Conservation (phyloP, 768 basidiomycete genomes). For the Neoboletus brunneissimus region DNA sequence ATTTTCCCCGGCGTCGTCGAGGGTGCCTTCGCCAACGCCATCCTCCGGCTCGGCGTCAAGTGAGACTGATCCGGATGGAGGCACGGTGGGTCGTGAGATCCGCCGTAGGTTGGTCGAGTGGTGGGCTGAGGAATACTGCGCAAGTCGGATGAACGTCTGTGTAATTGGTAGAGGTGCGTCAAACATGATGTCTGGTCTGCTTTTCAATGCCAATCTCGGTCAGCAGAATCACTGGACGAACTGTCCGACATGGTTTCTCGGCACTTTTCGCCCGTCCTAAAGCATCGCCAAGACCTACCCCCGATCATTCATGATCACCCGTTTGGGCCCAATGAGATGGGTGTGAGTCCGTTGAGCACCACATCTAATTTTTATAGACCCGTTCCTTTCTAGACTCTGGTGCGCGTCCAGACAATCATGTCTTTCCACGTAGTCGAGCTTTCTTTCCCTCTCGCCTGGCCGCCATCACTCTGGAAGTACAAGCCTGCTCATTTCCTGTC, state of each 20-base stretch:
- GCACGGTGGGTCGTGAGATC: conserved; percentile 74
- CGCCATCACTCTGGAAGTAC: conserved; percentile 69
- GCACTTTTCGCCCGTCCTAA: conserved; percentile 70
- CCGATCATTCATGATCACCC: conserved; percentile 72
- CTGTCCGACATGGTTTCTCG: conserved; percentile 58
- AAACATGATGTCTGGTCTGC: neutral
- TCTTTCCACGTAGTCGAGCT: conserved; percentile 81
- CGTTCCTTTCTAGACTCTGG: conserved; percentile 55
- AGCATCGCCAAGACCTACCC: conserved; percentile 57
- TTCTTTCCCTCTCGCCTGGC: conserved; percentile 72
- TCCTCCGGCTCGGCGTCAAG: conserved; percentile 52
- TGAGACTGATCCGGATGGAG: conserved; percentile 71
- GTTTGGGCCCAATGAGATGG: conserved; percentile 66
- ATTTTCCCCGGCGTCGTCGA: conserved; percentile 50
- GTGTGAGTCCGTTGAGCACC: conserved; percentile 46
- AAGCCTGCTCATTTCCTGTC: conserved; percentile 76
- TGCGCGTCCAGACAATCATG: conserved; percentile 88
- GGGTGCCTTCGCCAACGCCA: conserved; percentile 56
- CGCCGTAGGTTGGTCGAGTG: conserved; percentile 78
- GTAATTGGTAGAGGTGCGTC: conserved; percentile 71
- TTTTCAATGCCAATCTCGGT: conserved; percentile 1
- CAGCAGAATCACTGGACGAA: conserved; percentile 70
- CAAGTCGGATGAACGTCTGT: conserved; percentile 77
- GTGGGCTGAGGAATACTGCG: conserved; percentile 82
- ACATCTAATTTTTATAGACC: conserved; percentile 9